These are phyloP conservation scores for Aspergillus fijiensis DNA, from an alignment of 2,329 filamentous ascomycete genomes.

Conservation along the genomic window DNA sequence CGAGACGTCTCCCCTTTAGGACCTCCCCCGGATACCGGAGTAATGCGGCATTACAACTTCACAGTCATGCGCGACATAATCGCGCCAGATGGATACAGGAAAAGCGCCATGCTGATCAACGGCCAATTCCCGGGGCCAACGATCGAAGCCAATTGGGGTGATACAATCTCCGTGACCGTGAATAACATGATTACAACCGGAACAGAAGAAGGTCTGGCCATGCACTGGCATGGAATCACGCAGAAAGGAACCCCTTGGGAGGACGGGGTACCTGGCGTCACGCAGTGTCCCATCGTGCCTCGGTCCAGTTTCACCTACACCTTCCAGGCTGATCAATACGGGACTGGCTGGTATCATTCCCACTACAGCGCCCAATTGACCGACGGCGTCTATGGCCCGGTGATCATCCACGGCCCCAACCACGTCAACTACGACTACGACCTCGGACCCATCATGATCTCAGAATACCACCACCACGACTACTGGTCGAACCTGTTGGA, in stretches of 20 bases:
- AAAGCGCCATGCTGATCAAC: conserved; percentile 27
- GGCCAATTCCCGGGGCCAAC: conserved; percentile 36
- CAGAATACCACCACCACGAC: conserved; percentile 22
- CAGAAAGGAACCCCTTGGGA: conserved; percentile 17
- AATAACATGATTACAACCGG: conserved; percentile 23
- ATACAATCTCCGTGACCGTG: conserved; percentile 29
- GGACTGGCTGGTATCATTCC: conserved; percentile 36
- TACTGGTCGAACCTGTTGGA: neutral
- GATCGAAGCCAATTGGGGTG: conserved; percentile 38
- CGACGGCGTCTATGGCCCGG: conserved; percentile 33
- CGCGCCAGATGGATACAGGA: conserved; percentile 30
- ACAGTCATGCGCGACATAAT: conserved; percentile 23
- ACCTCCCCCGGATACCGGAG: conserved; percentile 21
- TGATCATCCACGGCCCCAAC: conserved; percentile 34
- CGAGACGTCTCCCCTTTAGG: neutral
- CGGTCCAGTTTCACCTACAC: conserved; percentile 31
- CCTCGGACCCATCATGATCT: conserved; percentile 31
- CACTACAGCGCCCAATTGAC: conserved; percentile 32
- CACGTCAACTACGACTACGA: conserved; percentile 32
- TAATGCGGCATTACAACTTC: conserved; percentile 33
- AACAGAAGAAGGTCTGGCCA: conserved; percentile 4
- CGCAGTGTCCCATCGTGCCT: conserved; percentile 34
- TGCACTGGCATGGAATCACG: conserved; percentile 24
- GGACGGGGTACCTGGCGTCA: conserved; percentile 20
- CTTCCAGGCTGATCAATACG: conserved; percentile 31